These are phyloP conservation scores for Rhinocladiella mackenziei DNA, from an alignment of 2,329 filamentous ascomycete genomes.

Conservation along the genomic window DNA sequence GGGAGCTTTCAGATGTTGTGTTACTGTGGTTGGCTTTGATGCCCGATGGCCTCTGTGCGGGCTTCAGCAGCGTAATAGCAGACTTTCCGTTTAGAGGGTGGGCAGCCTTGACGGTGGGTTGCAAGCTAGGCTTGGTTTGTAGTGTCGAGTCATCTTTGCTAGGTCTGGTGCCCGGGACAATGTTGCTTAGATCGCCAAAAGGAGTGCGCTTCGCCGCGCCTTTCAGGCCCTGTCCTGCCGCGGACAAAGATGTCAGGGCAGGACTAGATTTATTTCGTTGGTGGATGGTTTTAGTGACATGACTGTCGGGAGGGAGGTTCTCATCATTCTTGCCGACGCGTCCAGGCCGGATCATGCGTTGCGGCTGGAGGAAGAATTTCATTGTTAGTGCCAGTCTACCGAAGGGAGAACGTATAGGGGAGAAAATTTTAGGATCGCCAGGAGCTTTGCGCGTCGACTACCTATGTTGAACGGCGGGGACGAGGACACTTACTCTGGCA, in stretches of 20 bases:
- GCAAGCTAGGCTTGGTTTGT: slow-evolving; percentile 44
- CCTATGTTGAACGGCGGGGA: not conserved
- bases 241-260: slow-evolving; percentile 54
- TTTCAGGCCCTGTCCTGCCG: slow-evolving; percentile 57
- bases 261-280: slow-evolving; percentile 76
- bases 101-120: slow-evolving; percentile 33
- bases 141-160: slow-evolving; percentile 57
- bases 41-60: no score
- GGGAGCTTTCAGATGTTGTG: slow-evolving; percentile 12
- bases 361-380: slow-evolving; percentile 53
- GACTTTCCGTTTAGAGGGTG: slow-evolving; percentile 40
- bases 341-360: slow-evolving; percentile 58
- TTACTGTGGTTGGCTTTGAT: slow-evolving; percentile 33
- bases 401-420: not conserved
- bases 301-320: slow-evolving; percentile 55
- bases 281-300: slow-evolving; percentile 59
- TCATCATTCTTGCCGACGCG: slow-evolving; percentile 66
- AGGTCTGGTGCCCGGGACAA: slow-evolving; percentile 38
- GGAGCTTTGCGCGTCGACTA: not conserved
- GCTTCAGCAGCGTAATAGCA: no score
- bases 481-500: slow-evolving; percentile 42
- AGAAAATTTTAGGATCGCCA: not conserved
- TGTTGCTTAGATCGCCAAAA: slow-evolving; percentile 80
- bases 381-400: slow-evolving; percentile 19
- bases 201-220: slow-evolving; percentile 69